These are phyloP conservation scores for Yarrowia alimentaria DNA, from an alignment of 805 yeast species.

Conservation along the genomic window DNA sequence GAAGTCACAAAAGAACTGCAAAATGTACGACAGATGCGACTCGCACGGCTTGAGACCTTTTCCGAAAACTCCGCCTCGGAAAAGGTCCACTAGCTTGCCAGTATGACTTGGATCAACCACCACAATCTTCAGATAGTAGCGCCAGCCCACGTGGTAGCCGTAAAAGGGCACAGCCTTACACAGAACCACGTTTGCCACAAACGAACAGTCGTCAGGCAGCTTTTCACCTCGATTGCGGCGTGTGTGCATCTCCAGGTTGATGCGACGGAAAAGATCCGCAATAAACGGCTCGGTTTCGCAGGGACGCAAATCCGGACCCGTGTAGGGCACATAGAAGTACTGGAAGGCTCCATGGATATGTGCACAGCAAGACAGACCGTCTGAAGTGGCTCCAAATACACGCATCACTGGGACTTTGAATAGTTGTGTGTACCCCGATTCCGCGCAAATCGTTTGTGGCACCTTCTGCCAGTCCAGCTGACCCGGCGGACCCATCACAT, in stretches of 20 bases:
- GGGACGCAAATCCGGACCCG: slow-evolving; percentile 41
- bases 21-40: slow-evolving; percentile 69
- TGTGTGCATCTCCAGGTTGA: slow-evolving; percentile 36
- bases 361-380: slow-evolving; percentile 55
- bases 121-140: slow-evolving; percentile 65
- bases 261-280: slow-evolving; percentile 30
- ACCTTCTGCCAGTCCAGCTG: not conserved
- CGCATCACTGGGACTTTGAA: not conserved
- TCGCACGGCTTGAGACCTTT: slow-evolving; percentile 59
- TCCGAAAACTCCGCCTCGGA: slow-evolving; percentile 48
- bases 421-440: not conserved
- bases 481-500: slow-evolving; percentile 13
- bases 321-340: slow-evolving; percentile 67
- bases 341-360: slow-evolving; percentile 88
- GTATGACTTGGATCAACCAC: slow-evolving; percentile 61
- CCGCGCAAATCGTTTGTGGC: not conserved
- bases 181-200: slow-evolving; percentile 42
- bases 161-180: slow-evolving; percentile 72
- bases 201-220: slow-evolving; percentile 29
- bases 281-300: slow-evolving; percentile 31
- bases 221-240: slow-evolving; percentile 34
- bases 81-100: slow-evolving; percentile 53
- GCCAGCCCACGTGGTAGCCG: slow-evolving; percentile 70
- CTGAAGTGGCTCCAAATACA: slow-evolving; percentile 2
- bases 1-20: slow-evolving; percentile 80